These are phyloP conservation scores for Populus trichocarpa DNA, from an alignment of 441 rosid genomes.

Conservation along the genomic window DNA sequence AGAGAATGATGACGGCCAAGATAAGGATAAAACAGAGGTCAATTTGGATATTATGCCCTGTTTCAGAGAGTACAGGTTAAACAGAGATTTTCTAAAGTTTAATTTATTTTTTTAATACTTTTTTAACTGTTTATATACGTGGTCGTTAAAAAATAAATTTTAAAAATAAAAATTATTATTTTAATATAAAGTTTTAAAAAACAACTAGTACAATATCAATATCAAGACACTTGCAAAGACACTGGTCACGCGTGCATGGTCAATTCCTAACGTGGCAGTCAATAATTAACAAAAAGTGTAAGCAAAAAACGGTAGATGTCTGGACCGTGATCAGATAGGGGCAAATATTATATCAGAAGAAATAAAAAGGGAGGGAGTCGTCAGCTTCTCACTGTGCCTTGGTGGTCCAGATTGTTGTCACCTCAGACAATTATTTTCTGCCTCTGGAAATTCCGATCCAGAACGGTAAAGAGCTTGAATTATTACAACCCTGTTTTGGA, in stretches of 20 bases:
- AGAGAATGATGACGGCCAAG: background rate
- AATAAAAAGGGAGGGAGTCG: conserved; percentile 15
- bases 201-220: too few relatives aligned
- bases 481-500: too few relatives aligned
- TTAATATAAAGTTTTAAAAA: too few relatives aligned
- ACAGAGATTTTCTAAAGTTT: too few relatives aligned
- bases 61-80: too few relatives aligned
- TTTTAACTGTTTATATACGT: too few relatives aligned
- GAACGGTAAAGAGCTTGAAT: too few relatives aligned
- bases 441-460: too few relatives aligned
- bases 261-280: conserved; percentile 13
- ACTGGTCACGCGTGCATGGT: conserved; percentile 35
- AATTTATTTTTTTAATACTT: too few relatives aligned
- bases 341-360: background rate
- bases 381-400: conserved; percentile 16
- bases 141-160: too few relatives aligned
- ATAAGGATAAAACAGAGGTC: background rate
- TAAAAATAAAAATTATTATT: too few relatives aligned
- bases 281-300: conserved; percentile 15
- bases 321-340: background rate
- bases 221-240: conserved; percentile 1
- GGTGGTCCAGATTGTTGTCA: conserved; percentile 1
- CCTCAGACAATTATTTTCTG: too few relatives aligned
- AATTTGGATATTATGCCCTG: conserved; percentile 8
- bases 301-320: background rate